Base-by-base conservation (phyloP, 2,329 filamentous ascomycete genomes). In the Curvularia lunata region DNA sequence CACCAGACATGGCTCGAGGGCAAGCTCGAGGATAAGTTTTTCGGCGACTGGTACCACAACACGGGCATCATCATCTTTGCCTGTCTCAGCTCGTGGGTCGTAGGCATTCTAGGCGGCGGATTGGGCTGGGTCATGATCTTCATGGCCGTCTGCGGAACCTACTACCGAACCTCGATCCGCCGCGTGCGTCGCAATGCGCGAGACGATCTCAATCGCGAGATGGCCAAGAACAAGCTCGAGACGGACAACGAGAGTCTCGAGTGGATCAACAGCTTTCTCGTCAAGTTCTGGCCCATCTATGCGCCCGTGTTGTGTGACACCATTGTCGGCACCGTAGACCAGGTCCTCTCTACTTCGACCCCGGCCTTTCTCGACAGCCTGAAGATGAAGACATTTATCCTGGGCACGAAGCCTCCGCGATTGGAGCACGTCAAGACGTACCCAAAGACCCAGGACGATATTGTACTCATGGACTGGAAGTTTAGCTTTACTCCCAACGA, bases 251-350 rank as follows among this genome's bases (percentile, higher is more conserved):
- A 99, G 79, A 95, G 91, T 55, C 82, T 99, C 48, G 95, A 99
- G 77, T 99, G 95, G 95, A 98, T 99, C 77, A 99, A 99, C 83
- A 96, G 92, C 68, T 99, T 99, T 80, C 77, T 99, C 69, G 88
- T 96, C 79, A 99, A 99, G 77, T 99, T 99, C 81, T 99, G 95
- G 95, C 95, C 95, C 61, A 99, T 99, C 71, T 98, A 97, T 75
- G 92, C 95, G 54, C 95, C 95, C 1, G 91, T 98, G 9, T 85
- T 99, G 12, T 94, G 92, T 59, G 88, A 95, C 67, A 96, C 92
- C 21, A 90, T 99, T 69, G 91, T 98, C 78, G 92, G 88, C 75
- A 92, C 93, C 0, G 95, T 98, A 47, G 95, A 99, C 72, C 95
- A 98, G 80, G 92, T 99, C 49, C 83, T 99, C 55, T 97, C 93